Base-by-base conservation (phyloP, 768 basidiomycete genomes). In the Pleurotus djamor region DNA sequence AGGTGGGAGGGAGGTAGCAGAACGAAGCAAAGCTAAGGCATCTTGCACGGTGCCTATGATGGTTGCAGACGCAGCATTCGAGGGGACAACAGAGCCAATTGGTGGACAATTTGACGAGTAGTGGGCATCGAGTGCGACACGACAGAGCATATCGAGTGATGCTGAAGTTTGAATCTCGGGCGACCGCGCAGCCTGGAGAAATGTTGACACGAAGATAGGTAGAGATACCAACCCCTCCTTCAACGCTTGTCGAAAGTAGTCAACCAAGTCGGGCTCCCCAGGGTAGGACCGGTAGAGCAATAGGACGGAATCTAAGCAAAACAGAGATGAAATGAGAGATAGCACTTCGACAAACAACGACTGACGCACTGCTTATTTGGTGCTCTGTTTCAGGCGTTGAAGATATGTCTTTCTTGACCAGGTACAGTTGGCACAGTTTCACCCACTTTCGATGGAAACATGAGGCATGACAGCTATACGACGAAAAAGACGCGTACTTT, bases 101-200 rank as follows among this genome's bases (percentile, higher is more conserved):
- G 83, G 74, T 3, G 81, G 72, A 56, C 81, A 62, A 10, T 84
- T 82, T 37, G 84, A 82, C 16, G 82, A 73, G 67, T 88, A 86
- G 68, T 89, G 87, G 2, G 75, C 77, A 58, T 89, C 84, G 51
- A 91, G 74, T 4, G 83, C 85, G 28, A 86, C 75, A 44, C 82
- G 81, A 68, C 88, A 91, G 8, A 93, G 81, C 64, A 82, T 81
- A 66, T 90, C 84, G 35, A 93, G 76, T 2, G 89, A 92, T 0
- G 86, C 81, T 5, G 82, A 75, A 44, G 83, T 77, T 65, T 88
- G 87, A 33, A 91, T 67, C 48, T 87, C 83, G 13, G 84, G 75
- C 3, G 88, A 88, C 33, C 83, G 82, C 60, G 83, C 84, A 4
- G 86, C 88, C 59, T 82, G 82, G 16, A 92, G 80, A 59, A 92